These are phyloP conservation scores for Asterella californica DNA, from an alignment of 225 moss, liverwort and hornwort species.

Conservation along the genomic window DNA sequence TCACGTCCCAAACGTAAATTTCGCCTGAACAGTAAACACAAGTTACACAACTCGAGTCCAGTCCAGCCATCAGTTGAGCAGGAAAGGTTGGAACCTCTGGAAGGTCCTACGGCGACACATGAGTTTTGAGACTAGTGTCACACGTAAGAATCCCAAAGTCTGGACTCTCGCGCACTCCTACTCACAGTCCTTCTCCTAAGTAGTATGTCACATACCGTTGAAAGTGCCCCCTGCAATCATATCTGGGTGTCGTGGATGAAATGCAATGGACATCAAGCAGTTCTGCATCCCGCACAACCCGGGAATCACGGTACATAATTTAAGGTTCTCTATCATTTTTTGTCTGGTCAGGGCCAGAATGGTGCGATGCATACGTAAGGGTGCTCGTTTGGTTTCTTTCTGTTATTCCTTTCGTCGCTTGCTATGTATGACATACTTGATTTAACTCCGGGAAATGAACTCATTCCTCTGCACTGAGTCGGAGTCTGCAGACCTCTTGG, in stretches of 20 bases:
- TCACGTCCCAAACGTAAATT: conserved; percentile 32
- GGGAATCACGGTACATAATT: neutral
- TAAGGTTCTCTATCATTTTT: too few species aligned
- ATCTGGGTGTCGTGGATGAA: conserved; percentile 25
- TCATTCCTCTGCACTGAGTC: too few species aligned
- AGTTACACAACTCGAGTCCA: neutral
- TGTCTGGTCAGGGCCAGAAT: too few species aligned
- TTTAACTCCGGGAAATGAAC: too few species aligned
- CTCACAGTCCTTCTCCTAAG: neutral
- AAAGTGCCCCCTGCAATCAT: conserved; percentile 32
- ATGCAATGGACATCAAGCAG: conserved; percentile 35
- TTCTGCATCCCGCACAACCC: conserved; percentile 12
- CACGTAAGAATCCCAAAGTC: neutral
- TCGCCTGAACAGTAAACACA: conserved; percentile 18
- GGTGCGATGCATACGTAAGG: too few species aligned
- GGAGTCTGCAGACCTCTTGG: too few species aligned
- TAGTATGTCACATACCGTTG: conserved; percentile 17
- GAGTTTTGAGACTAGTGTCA: neutral
- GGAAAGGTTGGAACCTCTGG: neutral
- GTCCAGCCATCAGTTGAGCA: neutral
- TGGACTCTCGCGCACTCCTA: neutral
- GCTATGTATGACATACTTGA: too few species aligned
- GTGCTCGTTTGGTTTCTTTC: too few species aligned
- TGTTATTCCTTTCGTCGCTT: too few species aligned
- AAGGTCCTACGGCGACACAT: neutral